A percentile compares a stretch with the other conserved stretches of the same genome.
These are phyloP conservation scores for Fraxinus sp. DNA, from an alignment of 305 asterid species.

Conservation along the genomic window DNA sequence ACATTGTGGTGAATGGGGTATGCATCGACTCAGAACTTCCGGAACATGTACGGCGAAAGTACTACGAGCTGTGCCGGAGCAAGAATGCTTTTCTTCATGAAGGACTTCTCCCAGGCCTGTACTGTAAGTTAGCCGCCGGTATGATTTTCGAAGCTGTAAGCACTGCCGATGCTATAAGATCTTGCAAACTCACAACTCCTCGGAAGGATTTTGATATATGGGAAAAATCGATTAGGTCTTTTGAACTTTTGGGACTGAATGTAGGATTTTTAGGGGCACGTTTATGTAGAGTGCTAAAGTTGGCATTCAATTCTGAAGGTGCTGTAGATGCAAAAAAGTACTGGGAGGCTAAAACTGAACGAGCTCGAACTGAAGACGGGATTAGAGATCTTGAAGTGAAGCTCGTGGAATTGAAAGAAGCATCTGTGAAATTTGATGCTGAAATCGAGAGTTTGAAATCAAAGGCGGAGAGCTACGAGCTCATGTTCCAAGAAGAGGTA, in stretches of 20 bases:
- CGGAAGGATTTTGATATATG: slow-evolving; percentile 69
- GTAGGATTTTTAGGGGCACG: slow-evolving; percentile 71
- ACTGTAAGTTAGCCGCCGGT: slow-evolving; percentile 73
- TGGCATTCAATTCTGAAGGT: slow-evolving; percentile 68
- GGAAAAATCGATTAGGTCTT: slow-evolving; percentile 87
- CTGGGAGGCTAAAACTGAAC: slow-evolving; percentile 52
- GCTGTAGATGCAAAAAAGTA: slow-evolving; percentile 54
- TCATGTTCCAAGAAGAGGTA: slow-evolving; percentile 68
- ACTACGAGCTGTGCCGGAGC: slow-evolving; percentile 74
- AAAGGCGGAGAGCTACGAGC: slow-evolving; percentile 63
- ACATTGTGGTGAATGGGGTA: slow-evolving; percentile 61
- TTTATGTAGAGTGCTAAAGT: slow-evolving; percentile 41
- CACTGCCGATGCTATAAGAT: slow-evolving; percentile 56
- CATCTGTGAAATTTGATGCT: slow-evolving; percentile 38
- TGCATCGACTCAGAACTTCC: slow-evolving; percentile 85
- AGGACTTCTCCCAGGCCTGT: slow-evolving; percentile 66
- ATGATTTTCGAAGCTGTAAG: slow-evolving; percentile 64
- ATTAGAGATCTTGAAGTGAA: slow-evolving; percentile 53
- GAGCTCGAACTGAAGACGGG: slow-evolving; percentile 44
- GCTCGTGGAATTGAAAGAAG: slow-evolving; percentile 58
- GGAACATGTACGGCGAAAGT: slow-evolving; percentile 49
- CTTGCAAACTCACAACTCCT: slow-evolving; percentile 59
- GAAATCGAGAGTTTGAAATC: slow-evolving; percentile 49
- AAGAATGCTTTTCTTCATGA: slow-evolving; percentile 66
- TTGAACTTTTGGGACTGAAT: slow-evolving; percentile 73